These are phyloP conservation scores for Telfairia occidentalis DNA, from an alignment of 331 rosid genomes.

Conservation along the genomic window DNA sequence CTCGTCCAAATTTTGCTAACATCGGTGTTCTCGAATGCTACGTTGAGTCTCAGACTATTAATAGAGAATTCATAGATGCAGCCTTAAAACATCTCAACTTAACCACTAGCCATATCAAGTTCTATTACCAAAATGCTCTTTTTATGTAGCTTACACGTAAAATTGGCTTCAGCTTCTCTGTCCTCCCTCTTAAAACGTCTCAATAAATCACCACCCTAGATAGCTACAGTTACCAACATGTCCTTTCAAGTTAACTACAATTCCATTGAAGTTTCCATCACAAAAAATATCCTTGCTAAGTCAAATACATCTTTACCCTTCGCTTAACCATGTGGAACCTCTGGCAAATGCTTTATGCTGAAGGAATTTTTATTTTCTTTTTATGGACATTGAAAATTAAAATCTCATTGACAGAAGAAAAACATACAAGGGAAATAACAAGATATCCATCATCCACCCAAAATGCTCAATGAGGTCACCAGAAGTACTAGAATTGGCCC, in stretches of 20 bases:
- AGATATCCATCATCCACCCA: neutral
- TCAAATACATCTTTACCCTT: too few species aligned
- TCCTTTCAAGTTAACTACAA: neutral
- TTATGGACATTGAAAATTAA: too few species aligned
- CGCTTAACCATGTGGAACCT: too few species aligned
- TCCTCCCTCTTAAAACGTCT: neutral
- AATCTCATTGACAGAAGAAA: too few species aligned
- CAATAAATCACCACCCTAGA: neutral
- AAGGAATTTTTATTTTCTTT: too few species aligned
- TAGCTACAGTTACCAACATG: neutral
- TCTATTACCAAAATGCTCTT: neutral
- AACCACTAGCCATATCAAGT: neutral
- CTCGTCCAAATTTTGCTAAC: neutral
- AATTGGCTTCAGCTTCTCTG: neutral
- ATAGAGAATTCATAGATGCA: neutral
- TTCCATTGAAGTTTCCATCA: neutral
- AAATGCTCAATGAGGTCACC: neutral
- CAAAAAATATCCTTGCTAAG: too few species aligned
- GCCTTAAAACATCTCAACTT: neutral
- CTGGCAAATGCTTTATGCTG: too few species aligned
- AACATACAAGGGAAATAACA: too few species aligned
- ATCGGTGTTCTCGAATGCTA: neutral
- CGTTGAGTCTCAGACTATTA: neutral
- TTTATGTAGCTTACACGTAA: neutral
- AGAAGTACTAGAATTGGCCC: neutral